Evolutionary conservation across 2,329 filamentous ascomycete genomes (phyloP).

Genomic region (Didymella exigua): DNA sequence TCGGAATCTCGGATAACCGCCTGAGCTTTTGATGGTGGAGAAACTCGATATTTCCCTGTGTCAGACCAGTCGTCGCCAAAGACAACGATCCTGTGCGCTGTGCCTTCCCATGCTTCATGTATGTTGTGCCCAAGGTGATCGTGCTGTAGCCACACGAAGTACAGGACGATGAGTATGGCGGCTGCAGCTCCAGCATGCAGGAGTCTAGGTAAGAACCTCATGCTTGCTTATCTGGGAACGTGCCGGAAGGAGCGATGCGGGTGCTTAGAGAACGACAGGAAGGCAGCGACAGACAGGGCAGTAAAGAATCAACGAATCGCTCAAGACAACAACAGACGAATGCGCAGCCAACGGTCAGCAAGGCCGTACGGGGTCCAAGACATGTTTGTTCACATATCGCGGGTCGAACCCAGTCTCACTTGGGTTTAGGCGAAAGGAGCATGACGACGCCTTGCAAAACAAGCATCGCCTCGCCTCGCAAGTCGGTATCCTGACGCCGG

Average conservation of each 20-base stretch:
- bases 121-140: constrained; percentile 34
- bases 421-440: constrained; percentile 20
- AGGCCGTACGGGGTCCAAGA: constrained; percentile 15
- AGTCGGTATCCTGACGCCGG: constrained; percentile 4
- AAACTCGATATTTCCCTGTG: constrained; percentile 43
- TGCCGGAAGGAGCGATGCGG: background rate
- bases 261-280: background rate
- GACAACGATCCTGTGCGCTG: constrained; percentile 43
- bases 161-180: constrained; percentile 36
- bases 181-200: constrained; percentile 36
- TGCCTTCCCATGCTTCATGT: constrained; percentile 37
- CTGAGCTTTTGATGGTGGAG: constrained; percentile 32
- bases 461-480: constrained; percentile 14
- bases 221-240: constrained; percentile 16
- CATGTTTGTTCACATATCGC: constrained; percentile 24
- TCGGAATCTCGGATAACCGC: constrained; percentile 34
- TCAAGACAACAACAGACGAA: constrained; percentile 6
- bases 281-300: constrained; percentile 4
- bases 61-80: constrained; percentile 51
- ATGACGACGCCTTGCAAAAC: constrained; percentile 32
- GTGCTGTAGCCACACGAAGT: constrained; percentile 39
- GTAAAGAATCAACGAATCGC: constrained; percentile 7
- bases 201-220: constrained; percentile 43
- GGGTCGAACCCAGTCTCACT: constrained; percentile 20
- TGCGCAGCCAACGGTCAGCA: background rate